Evolutionary conservation across 169 alveolate genomes (phyloP).

Genomic region (Plasmodium knowlesi): DNA sequence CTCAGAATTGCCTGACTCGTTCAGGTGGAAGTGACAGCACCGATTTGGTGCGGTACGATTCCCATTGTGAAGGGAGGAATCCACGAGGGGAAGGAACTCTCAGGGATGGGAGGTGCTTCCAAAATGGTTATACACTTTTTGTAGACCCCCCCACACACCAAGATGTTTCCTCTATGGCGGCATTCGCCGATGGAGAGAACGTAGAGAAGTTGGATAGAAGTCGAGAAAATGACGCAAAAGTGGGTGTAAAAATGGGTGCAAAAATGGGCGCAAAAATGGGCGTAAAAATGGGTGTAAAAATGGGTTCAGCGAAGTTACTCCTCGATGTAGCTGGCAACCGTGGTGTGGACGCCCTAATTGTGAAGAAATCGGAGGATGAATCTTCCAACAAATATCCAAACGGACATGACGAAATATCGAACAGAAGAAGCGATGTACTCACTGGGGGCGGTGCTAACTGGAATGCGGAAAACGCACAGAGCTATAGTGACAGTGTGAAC

Average conservation of each 20-base stretch:
- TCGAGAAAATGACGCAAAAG: not conserved
- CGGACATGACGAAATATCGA: not conserved
- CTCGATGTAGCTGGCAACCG: not conserved
- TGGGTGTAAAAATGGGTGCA: not conserved
- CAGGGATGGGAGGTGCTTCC: not conserved
- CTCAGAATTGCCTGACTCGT: not conserved
- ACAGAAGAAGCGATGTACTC: not conserved
- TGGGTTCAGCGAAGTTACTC: not conserved
- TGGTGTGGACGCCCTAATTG: not conserved
- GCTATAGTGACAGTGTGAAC: slow-evolving; percentile 20
- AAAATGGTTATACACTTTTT: not conserved
- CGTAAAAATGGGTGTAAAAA: not conserved
- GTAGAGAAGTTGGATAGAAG: not conserved
- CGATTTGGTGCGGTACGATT: not conserved
- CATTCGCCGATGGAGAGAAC: not conserved
- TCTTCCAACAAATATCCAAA: not conserved
- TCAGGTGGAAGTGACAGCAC: not conserved
- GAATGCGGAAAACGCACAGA: not conserved
- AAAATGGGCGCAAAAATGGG: not conserved
- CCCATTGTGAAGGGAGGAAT: not conserved
- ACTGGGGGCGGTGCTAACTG: not conserved
- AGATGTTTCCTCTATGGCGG: not conserved
- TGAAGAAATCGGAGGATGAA: not conserved
- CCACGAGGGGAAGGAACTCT: not conserved
- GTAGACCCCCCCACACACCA: not conserved